Conservation (phyloP, 257 asterid species). For the Solanum etuberosum region DNA sequence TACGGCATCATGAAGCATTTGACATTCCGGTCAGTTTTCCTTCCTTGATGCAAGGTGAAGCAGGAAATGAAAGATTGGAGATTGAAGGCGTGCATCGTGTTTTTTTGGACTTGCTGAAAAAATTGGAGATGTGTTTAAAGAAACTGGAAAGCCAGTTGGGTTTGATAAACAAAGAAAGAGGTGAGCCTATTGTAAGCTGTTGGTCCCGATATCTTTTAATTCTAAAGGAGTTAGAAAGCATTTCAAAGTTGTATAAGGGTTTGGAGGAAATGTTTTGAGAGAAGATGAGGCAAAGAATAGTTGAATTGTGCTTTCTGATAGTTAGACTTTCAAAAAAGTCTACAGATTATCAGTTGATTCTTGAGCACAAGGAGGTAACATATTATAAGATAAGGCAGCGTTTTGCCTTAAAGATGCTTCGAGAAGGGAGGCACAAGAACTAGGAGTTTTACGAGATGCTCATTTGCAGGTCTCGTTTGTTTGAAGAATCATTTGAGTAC, state of each 20-base stretch:
- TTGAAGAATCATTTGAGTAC: neutral
- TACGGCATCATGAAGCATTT: slow-evolving; percentile 4
- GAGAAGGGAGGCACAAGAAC: neutral
- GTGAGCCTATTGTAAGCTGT: neutral
- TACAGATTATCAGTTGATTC: neutral
- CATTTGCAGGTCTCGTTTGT: neutral
- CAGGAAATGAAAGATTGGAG: neutral
- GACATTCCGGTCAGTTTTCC: slow-evolving; percentile 19
- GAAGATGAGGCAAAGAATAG: too few species aligned
- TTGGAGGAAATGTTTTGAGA: neutral
- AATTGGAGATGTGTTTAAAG: neutral
- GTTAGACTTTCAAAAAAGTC: neutral
- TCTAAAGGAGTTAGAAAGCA: neutral
- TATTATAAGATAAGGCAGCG: too few species aligned
- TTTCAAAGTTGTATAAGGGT: neutral
- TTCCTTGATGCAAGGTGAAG: neutral
- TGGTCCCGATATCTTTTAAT: neutral
- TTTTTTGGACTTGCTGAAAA: neutral
- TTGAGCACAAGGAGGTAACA: neutral
- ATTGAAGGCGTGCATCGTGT: neutral
- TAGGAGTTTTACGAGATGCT: neutral
- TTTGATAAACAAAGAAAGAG: neutral
- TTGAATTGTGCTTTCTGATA: neutral
- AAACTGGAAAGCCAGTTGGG: neutral
- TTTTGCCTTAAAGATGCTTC: neutral